These are phyloP conservation scores for Epicoccum sorghinum DNA, from an alignment of 2,329 filamentous ascomycete genomes.

Conservation along the genomic window DNA sequence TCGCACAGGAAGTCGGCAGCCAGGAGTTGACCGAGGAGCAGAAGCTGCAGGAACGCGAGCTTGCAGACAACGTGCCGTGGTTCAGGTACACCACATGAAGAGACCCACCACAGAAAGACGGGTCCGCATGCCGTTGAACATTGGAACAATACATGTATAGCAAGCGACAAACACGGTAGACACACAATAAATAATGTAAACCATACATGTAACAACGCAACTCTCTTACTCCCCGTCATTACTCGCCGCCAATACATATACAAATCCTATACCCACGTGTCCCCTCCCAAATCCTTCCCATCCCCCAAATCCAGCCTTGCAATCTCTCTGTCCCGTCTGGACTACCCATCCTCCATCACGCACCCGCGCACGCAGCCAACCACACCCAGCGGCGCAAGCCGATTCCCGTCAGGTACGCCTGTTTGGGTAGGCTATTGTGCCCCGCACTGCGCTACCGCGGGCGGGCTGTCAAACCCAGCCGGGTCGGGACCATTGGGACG, in stretches of 20 bases:
- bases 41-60: constrained; percentile 59
- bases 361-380: constrained; percentile 1
- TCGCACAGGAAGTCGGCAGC: constrained; percentile 50
- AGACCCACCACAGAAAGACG: too few relatives aligned
- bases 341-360: neutral
- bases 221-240: too few relatives aligned
- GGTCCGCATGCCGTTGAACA: too few relatives aligned
- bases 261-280: too few relatives aligned
- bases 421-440: neutral
- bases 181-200: too few relatives aligned
- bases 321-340: constrained; percentile 9
- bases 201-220: too few relatives aligned
- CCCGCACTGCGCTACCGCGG: neutral
- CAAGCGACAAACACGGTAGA: too few relatives aligned
- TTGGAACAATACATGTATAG: too few relatives aligned
- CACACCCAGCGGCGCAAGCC: neutral
- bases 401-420: too few relatives aligned
- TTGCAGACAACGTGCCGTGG: constrained; percentile 61
- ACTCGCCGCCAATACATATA: too few relatives aligned
- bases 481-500: constrained; percentile 1
- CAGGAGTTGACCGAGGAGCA: constrained; percentile 61
- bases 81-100: constrained; percentile 44
- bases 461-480: neutral
- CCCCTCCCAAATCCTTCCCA: too few relatives aligned
- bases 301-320: neutral